A percentile compares a stretch with the other conserved stretches of the same genome.
These are phyloP conservation scores for Umbelopsis isabellina DNA, from an alignment of 192 early-diverging fungal species.

Conservation along the genomic window DNA sequence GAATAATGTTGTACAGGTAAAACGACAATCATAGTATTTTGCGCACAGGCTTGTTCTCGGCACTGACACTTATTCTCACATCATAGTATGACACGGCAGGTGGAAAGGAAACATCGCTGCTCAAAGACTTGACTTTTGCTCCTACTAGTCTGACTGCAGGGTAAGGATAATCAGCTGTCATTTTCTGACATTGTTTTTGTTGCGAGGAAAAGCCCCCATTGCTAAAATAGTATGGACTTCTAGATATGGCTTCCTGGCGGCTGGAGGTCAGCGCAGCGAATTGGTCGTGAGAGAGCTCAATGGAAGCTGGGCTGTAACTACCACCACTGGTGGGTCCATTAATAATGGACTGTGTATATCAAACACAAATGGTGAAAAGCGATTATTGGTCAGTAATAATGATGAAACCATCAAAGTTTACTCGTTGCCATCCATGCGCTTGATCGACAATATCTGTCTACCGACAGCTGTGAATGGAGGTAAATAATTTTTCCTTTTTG, in stretches of 20 bases:
- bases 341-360: slow-evolving; percentile 86
- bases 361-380: slow-evolving; percentile 56
- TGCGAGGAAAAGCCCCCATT: too few relatives aligned
- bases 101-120: slow-evolving; percentile 53
- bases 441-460: slow-evolving; percentile 76
- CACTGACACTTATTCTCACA: slow-evolving; percentile 32
- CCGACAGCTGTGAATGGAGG: slow-evolving; percentile 90
- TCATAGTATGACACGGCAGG: slow-evolving; percentile 57
- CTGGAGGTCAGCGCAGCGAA: slow-evolving; percentile 89
- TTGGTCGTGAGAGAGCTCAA: slow-evolving; percentile 73
- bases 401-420: slow-evolving; percentile 92
- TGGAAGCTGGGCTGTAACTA: slow-evolving; percentile 55
- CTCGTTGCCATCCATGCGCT: slow-evolving; percentile 76
- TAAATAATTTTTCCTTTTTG: slow-evolving; percentile 9
- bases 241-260: slow-evolving; percentile 84
- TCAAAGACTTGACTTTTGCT: slow-evolving; percentile 77
- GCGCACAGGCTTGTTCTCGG: slow-evolving; percentile 5
- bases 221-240: neutral
- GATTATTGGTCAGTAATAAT: slow-evolving; percentile 91
- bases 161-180: slow-evolving; percentile 37
- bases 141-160: slow-evolving; percentile 77
- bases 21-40: neutral
- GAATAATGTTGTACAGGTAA: slow-evolving; percentile 58
- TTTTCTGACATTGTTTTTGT: neutral
- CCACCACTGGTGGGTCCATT: slow-evolving; percentile 72